phyloP scores from a whole-genome alignment of 768 basidiomycete species.

The Russula earlei region DNA sequence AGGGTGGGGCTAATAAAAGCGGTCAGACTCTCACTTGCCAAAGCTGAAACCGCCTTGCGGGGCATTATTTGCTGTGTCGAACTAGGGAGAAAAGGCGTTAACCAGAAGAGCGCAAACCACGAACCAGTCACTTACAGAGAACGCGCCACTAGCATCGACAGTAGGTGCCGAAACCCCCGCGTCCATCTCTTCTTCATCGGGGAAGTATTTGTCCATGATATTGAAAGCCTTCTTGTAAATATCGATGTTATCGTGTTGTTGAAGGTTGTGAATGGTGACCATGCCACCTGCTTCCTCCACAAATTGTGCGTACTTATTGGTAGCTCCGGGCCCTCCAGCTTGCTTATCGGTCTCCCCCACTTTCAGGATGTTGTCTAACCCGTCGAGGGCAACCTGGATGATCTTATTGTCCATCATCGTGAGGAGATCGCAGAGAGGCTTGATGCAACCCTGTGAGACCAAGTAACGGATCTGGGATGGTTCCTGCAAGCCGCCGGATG shows the following conservation, averaged over 20 bases:
- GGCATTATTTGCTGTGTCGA: conserved; percentile 69
- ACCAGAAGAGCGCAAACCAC: not conserved
- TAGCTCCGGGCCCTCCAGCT: conserved; percentile 66
- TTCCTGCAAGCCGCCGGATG: conserved; percentile 94
- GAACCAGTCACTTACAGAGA: conserved; percentile 45
- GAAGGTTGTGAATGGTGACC: conserved; percentile 97
- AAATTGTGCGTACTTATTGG: conserved; percentile 87
- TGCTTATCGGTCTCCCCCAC: conserved; percentile 94
- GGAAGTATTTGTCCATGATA: conserved; percentile 98
- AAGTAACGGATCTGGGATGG: conserved; percentile 97
- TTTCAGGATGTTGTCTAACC: conserved; percentile 96
- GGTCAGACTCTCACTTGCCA: conserved; percentile 44
- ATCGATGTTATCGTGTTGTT: conserved; percentile 98
- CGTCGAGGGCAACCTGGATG: conserved; percentile 96
- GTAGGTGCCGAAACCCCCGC: conserved; percentile 69
- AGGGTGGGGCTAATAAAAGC: not conserved
- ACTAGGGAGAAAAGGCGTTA: conserved; percentile 33
- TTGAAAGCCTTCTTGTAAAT: conserved; percentile 99
- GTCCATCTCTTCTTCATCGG: conserved; percentile 91
- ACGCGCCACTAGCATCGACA: conserved; percentile 64
- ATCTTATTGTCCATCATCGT: conserved; percentile 99
- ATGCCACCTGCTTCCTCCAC: conserved; percentile 99
- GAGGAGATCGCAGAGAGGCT: conserved; percentile 92
- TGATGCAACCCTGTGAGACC: conserved; percentile 96
- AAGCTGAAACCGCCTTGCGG: conserved; percentile 97